Base-by-base conservation (phyloP, 2,329 filamentous ascomycete species). In the Xylariales sp. region DNA sequence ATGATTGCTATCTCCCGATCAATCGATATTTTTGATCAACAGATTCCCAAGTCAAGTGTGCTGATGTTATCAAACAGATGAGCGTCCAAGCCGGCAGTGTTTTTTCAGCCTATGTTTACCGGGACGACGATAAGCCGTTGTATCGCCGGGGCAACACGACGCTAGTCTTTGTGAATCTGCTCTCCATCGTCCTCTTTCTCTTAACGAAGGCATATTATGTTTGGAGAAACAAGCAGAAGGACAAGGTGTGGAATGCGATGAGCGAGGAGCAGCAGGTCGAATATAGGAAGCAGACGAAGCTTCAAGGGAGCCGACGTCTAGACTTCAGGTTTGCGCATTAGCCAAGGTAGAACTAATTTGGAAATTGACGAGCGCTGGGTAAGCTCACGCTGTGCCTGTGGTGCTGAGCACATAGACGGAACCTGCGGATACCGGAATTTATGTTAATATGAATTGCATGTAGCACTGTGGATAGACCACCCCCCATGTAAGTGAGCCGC, bases 111-210 rank as follows among this genome's bases (percentile, higher is more conserved):
- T 57, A 63, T 46, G 72, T 80, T 12, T 80, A 80, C 49, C 60
- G 69, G 2, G 62, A 74, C 2, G 61, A 73, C 27, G 77, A 82
- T 45, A 67, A 68, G 38, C 76, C 75, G 1, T 55, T 67, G 5
- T 79, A 81, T 41, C 60, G 63, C 3, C 61, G 63, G 0, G 78
- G 78, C 0, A 80, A 82, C 41, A 67, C 63, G 23, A 63, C 69
- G 0, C 53, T 81, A 2, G 63, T 83, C 33, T 66, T 54, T 0
- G 65, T 81, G 36, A 68, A 66, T 19, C 46, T 66, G 1, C 57
- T 70, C 14, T 70, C 74, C 16, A 69, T 82, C 11, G 50, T 62
- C 1, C 42, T 77, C 0, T 76, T 77, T 43, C 39, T 74, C 5
- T 53, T 60, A 1, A 65, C 72, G 1, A 78, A 78, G 51, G 35